These are phyloP conservation scores for Oidium heveae DNA, from an alignment of 2,329 filamentous ascomycete genomes.

Conservation along the genomic window DNA sequence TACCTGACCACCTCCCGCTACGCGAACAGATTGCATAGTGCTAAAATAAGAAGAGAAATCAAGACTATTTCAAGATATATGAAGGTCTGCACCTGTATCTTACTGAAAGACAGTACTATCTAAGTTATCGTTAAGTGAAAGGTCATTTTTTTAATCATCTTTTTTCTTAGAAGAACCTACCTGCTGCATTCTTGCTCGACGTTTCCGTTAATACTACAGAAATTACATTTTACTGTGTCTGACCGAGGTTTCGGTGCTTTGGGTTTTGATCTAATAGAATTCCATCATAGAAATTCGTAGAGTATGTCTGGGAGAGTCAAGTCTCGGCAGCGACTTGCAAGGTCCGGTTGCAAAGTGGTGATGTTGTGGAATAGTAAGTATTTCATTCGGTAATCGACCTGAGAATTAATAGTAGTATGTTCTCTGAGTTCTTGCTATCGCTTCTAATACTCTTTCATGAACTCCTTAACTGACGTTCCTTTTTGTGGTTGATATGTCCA, in stretches of 20 bases:
- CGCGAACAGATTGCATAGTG: background rate
- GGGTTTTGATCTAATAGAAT: background rate
- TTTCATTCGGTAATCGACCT: background rate
- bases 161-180: background rate
- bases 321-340: background rate
- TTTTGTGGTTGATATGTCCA: background rate
- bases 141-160: background rate
- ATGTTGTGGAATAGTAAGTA: background rate
- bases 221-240: background rate
- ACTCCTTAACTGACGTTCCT: background rate
- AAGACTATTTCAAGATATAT: background rate
- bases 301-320: background rate
- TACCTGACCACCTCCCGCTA: background rate
- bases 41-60: background rate
- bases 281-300: background rate
- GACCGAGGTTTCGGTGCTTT: background rate
- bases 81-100: too few species aligned
- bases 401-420: background rate
- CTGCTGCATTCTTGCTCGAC: background rate
- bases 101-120: background rate
- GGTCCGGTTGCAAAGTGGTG: background rate
- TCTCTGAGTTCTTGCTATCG: background rate
- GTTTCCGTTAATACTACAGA: background rate
- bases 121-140: background rate
- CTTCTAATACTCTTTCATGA: background rate